Base-by-base conservation (phyloP, 2,329 filamentous ascomycete genomes). In the Sporothrix inflata region DNA sequence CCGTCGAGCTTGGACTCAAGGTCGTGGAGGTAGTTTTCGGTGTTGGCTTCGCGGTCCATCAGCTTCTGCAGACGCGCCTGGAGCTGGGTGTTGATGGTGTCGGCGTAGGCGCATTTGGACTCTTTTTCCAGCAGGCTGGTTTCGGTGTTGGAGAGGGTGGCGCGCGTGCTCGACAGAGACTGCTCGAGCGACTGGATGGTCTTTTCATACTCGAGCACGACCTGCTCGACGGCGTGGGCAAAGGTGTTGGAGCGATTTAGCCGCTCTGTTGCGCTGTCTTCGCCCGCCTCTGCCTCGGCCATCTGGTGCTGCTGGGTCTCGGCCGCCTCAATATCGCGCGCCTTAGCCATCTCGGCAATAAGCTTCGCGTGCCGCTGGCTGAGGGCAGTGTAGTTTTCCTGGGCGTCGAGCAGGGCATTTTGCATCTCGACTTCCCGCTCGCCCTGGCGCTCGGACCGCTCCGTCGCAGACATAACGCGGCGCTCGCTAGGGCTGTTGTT, bases 201-300 rank as follows among this genome's bases (percentile, higher is more conserved):
- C 86, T 97, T 98, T 81, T 99, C 97, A 79, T 99, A 99, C 82
- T 99, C 96, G 66, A 98, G 84, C 3, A 99, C 94, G 27, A 99
- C 94, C 78, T 97, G 93, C 78, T 99, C 96, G 24, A 99, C 95
- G 38, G 95, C 95, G 79, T 97, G 92, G 1, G 95, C 94, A 79
- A 99, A 98, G 0, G 93, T 97, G 79, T 97, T 97, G 21, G 97
- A 99, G 53, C 96, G 91, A 79, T 98, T 97, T 75, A 98, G 84
- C 70, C 96, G 89, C 79, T 98, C 94, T 30, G 94, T 91, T 0
- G 94, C 93, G 76, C 86, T 93, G 79, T 95, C 94, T 71, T 90
- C 93, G 19, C 91, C 84, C 14, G 89, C 87, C 69, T 90, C 87
- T 55, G 91, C 89, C 14, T 86, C 60, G 3, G 38, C 60, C 38